Evolutionary conservation across 2,329 filamentous ascomycete genomes (phyloP).

Genomic region (Clonostachys chloroleuca): DNA sequence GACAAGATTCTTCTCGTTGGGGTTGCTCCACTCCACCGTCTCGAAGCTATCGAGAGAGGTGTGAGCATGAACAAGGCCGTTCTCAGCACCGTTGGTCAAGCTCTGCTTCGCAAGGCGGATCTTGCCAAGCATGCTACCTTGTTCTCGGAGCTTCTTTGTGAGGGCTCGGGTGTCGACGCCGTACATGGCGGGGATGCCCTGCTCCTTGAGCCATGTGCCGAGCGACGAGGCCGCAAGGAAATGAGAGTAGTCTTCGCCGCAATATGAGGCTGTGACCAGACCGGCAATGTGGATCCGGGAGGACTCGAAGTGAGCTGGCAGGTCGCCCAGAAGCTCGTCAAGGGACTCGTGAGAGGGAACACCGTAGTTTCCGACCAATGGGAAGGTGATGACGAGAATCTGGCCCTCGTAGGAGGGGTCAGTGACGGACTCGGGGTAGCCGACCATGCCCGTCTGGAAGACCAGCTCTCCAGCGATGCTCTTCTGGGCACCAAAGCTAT

Average conservation of each 20-base stretch:
- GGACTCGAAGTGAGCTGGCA: slow-evolving; percentile 92
- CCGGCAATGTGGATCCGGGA: slow-evolving; percentile 90
- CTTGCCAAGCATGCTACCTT: slow-evolving; percentile 94
- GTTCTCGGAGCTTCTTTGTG: slow-evolving; percentile 89
- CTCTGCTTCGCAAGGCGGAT: slow-evolving; percentile 65
- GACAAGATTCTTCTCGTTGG: slow-evolving; percentile 89
- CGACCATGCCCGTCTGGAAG: slow-evolving; percentile 99
- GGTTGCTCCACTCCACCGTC: slow-evolving; percentile 81
- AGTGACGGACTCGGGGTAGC: slow-evolving; percentile 91
- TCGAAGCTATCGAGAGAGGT: slow-evolving; percentile 57
- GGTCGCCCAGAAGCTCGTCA: slow-evolving; percentile 78
- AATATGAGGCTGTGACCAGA: slow-evolving; percentile 85
- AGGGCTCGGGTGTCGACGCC: slow-evolving; percentile 90
- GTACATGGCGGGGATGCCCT: slow-evolving; percentile 89
- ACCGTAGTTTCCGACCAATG: slow-evolving; percentile 94
- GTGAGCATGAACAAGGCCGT: slow-evolving; percentile 17
- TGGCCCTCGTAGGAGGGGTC: slow-evolving; percentile 87
- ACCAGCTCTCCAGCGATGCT: slow-evolving; percentile 95
- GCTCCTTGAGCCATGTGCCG: slow-evolving; percentile 93
- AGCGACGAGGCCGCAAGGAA: slow-evolving; percentile 87
- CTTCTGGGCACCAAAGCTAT: slow-evolving; percentile 94
- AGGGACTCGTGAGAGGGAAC: slow-evolving; percentile 82
- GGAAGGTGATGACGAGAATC: slow-evolving; percentile 95
- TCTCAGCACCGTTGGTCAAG: slow-evolving; percentile 35
- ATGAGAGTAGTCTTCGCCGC: slow-evolving; percentile 93